Conservation (phyloP, 306 rosid genomes). For the Sesbania bispinosa region DNA sequence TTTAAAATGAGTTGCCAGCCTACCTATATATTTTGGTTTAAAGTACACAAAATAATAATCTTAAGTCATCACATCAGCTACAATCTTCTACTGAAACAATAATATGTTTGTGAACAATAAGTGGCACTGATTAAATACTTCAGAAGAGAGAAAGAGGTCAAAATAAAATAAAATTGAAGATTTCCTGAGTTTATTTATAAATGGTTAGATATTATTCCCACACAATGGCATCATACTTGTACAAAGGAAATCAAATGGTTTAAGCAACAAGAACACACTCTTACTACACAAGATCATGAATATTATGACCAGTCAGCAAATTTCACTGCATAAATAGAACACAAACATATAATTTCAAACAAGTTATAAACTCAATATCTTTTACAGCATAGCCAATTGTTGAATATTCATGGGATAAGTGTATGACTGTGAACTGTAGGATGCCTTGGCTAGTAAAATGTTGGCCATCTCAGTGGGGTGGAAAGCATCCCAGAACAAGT, state of each 20-base stretch:
- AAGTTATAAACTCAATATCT: neutral
- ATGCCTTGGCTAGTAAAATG: conserved; percentile 46
- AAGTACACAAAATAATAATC: neutral
- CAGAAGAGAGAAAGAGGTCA: neutral
- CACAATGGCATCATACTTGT: neutral
- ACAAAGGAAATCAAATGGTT: neutral
- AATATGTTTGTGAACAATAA: neutral
- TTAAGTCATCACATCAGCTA: neutral
- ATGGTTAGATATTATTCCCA: neutral
- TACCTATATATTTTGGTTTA: too few relatives aligned
- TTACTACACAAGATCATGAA: neutral
- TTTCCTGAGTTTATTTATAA: neutral
- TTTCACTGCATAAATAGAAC: neutral
- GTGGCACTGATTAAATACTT: neutral
- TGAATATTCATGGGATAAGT: conserved; percentile 77
- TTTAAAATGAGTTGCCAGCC: too few relatives aligned
- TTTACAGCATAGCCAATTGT: conserved; percentile 54
- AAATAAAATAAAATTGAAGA: neutral
- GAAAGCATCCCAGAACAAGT: conserved; percentile 93
- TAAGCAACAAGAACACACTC: conserved; percentile 16
- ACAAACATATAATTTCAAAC: neutral
- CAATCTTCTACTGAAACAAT: neutral
- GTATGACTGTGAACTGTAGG: conserved; percentile 52
- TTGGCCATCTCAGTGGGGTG: conserved; percentile 86
- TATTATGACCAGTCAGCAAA: neutral